These are phyloP conservation scores for Fusarium sp. DNA, from an alignment of 2,329 filamentous ascomycete genomes.

Conservation along the genomic window DNA sequence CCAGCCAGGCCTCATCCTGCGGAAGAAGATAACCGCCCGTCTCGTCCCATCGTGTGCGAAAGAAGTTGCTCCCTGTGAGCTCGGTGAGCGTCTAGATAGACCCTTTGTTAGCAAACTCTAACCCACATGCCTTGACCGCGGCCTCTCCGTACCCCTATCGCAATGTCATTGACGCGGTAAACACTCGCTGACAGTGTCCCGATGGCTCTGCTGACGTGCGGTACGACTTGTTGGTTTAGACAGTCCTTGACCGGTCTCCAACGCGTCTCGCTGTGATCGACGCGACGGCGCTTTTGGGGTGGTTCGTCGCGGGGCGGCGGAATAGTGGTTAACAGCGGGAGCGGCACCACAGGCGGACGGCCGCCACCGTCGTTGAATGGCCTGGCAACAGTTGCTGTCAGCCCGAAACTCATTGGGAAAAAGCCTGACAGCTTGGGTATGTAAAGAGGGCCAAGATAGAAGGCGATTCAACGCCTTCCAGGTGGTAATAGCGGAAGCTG, in stretches of 20 bases:
- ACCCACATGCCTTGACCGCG: not conserved
- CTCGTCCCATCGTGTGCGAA: conserved; percentile 42
- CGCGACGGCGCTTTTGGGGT: conserved; percentile 48
- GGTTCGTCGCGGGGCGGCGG: conserved; percentile 39
- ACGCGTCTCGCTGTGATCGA: conserved; percentile 31
- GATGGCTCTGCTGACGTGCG: conserved; percentile 46
- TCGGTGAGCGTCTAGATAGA: conserved; percentile 35
- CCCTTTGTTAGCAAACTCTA: conserved; percentile 14
- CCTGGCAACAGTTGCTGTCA: conserved; percentile 42
- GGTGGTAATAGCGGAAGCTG: not conserved
- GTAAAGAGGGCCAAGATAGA: not conserved
- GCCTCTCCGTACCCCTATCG: conserved; percentile 43
- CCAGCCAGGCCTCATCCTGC: conserved; percentile 35
- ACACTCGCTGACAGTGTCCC: conserved; percentile 35
- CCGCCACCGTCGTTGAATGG: conserved; percentile 47
- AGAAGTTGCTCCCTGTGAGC: conserved; percentile 38
- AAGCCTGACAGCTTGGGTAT: not conserved
- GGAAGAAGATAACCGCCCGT: conserved; percentile 27
- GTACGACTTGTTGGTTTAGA: conserved; percentile 48
- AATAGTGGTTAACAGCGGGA: conserved; percentile 16
- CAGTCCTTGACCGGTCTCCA: conserved; percentile 40
- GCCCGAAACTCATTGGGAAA: conserved; percentile 43
- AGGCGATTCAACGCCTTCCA: conserved; percentile 6
- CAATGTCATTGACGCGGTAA: conserved; percentile 46
- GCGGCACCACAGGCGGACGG: conserved; percentile 14